Evolutionary conservation across 192 early-diverging fungal species (phyloP), one percentile per base, ranked within the genome.

Genomic region (Glomus cerebriforme): DNA sequence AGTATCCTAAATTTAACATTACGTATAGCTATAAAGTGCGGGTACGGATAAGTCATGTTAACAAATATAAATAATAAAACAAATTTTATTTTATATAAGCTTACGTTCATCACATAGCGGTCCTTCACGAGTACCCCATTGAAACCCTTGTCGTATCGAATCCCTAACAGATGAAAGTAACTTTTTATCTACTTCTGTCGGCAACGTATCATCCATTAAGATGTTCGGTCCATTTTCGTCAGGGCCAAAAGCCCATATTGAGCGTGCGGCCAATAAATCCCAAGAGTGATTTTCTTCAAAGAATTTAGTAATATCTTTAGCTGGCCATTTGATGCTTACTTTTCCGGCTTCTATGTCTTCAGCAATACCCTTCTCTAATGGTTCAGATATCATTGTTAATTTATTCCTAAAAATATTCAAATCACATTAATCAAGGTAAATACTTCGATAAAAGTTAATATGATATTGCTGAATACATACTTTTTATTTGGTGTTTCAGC

Each of bases 401-500:
- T 97, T 94, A 90, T 99, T 99, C 79, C 93, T 94, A 85, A 26
- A n/a, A 32, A 73, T 39, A 62, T 29, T 27, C 49, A 62, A 63
- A 34, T 1, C 9, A 6, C 32, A 60, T 24, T 43, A 29, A 29
- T 27, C 6, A 64, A 34, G 4, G 5, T 34, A 24, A 0, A 29
- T 73, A 59, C 3, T 24, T 32, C 17, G 24, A 62, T 24, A 24
- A 67, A 27, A 32, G 3, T 73, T 22, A 54, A 64, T 37, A 27
- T 17, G 7, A 7, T 39, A 39, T 7, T 9, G 6, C 7, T 8
- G 37, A 26, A 31, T n/a, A 75, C 84, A 73, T 85, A 94, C 94
- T 97, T 97, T 84, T 96, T 96, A 85, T 99, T 99, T n/a, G 97
- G 95, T 22, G 98, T 97, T 82, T 98, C 95, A 7, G 96, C 98